phyloP scores from a whole-genome alignment of 176 grass and related monocot genomes.

The Avena eriantha region DNA sequence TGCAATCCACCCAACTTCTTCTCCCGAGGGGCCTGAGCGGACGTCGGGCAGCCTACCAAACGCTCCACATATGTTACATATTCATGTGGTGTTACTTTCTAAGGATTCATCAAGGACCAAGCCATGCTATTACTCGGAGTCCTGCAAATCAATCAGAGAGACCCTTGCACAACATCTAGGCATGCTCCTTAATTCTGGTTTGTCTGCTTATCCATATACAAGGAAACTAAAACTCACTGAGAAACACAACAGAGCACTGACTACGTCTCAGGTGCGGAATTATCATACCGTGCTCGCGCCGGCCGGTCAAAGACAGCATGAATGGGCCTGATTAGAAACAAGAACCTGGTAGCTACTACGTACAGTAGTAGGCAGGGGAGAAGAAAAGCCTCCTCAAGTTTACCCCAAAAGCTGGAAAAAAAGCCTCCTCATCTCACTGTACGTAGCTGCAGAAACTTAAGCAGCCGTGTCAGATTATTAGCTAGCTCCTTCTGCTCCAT shows the following conservation, averaged over 20 bases:
- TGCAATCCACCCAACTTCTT: too few relatives aligned
- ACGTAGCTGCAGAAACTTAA: constrained; percentile 24
- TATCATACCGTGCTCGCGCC: constrained; percentile 23
- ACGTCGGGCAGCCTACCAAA: too few relatives aligned
- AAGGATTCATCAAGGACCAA: too few relatives aligned
- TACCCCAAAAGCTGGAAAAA: not conserved
- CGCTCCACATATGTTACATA: too few relatives aligned
- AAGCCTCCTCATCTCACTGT: not conserved
- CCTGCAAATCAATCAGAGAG: too few relatives aligned
- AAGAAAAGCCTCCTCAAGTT: constrained; percentile 15
- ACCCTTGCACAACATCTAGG: too few relatives aligned
- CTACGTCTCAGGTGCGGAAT: not conserved
- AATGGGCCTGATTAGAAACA: constrained; percentile 6
- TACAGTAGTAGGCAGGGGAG: not conserved
- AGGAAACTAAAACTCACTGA: not conserved
- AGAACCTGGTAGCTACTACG: not conserved
- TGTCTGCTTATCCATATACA: not conserved
- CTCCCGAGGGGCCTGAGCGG: too few relatives aligned
- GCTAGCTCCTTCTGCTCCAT: not conserved
- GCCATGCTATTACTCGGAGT: too few relatives aligned
- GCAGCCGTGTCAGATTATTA: constrained; percentile 28
- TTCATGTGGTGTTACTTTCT: too few relatives aligned
- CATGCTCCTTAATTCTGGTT: not conserved
- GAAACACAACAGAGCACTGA: not conserved
- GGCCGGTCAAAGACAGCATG: constrained; percentile 44